phyloP scores from a whole-genome alignment of 2,329 filamentous ascomycete genomes.

The Xylaria multiplex region DNA sequence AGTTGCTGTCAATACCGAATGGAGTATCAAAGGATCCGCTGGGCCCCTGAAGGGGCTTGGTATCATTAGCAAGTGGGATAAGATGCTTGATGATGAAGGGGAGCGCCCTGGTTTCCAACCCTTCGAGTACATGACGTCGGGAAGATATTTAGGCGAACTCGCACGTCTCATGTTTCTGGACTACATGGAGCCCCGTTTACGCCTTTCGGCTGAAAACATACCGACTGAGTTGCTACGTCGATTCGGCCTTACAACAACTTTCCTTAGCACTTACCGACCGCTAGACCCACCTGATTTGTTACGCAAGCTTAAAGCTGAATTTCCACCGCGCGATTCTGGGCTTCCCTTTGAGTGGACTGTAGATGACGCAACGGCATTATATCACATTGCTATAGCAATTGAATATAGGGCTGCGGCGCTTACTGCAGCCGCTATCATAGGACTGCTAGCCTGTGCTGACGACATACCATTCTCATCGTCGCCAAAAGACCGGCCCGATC shows the following conservation, averaged over 20 bases:
- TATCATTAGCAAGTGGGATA: constrained; percentile 78
- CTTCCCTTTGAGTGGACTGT: constrained; percentile 70
- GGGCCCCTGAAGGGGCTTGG: constrained; percentile 69
- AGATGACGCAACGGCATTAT: constrained; percentile 67
- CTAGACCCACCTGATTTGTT: constrained; percentile 56
- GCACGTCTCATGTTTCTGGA: constrained; percentile 76
- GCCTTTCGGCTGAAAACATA: constrained; percentile 56
- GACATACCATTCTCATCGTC: constrained; percentile 62
- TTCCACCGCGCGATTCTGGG: constrained; percentile 60
- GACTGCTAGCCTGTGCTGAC: constrained; percentile 73
- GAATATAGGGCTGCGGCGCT: constrained; percentile 78
- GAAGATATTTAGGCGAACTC: constrained; percentile 80
- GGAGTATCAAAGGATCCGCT: constrained; percentile 82
- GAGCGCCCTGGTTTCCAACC: constrained; percentile 81
- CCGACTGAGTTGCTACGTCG: constrained; percentile 65
- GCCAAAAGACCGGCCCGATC: constrained; percentile 27
- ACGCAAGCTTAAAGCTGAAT: constrained; percentile 60
- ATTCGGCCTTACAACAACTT: constrained; percentile 76
- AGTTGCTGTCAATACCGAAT: constrained; percentile 84
- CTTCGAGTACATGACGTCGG: constrained; percentile 85
- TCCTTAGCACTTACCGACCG: constrained; percentile 75
- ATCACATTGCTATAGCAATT: constrained; percentile 74
- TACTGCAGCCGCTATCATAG: constrained; percentile 77
- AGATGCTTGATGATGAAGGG: constrained; percentile 70
- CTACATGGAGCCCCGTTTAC: constrained; percentile 62